These are phyloP conservation scores for Amanita subjunquillea DNA, from an alignment of 768 basidiomycete species.

Conservation along the genomic window DNA sequence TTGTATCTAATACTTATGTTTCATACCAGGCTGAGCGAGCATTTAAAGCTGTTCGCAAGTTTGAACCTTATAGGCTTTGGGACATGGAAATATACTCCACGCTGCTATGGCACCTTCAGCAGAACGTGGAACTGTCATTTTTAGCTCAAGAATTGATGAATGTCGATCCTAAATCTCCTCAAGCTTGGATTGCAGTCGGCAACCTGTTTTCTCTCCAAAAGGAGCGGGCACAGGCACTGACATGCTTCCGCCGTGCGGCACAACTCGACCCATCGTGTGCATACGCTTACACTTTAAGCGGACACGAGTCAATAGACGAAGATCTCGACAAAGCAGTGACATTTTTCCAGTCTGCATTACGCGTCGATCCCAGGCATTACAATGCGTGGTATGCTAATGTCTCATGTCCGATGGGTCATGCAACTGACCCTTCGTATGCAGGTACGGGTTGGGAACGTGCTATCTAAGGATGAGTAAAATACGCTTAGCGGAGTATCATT, in stretches of 20 bases:
- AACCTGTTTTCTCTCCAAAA: constrained; percentile 94
- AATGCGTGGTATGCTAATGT: constrained; percentile 74
- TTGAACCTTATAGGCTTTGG: constrained; percentile 83
- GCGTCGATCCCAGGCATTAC: constrained; percentile 89
- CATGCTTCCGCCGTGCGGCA: constrained; percentile 87
- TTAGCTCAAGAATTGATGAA: constrained; percentile 87
- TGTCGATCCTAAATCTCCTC: constrained; percentile 70
- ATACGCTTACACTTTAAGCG: constrained; percentile 93
- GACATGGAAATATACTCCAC: constrained; percentile 98
- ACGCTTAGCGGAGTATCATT: constrained; percentile 93
- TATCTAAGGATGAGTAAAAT: constrained; percentile 93
- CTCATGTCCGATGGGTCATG: constrained; percentile 2
- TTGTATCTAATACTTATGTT: constrained; percentile 6
- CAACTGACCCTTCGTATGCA: constrained; percentile 26
- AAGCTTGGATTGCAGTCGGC: constrained; percentile 95
- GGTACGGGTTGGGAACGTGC: constrained; percentile 98
- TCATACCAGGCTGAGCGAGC: constrained; percentile 73
- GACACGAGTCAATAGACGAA: constrained; percentile 95
- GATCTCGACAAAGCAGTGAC: constrained; percentile 86
- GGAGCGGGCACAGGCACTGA: constrained; percentile 86
- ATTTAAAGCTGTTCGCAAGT: constrained; percentile 68
- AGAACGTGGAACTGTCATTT: constrained; percentile 77
- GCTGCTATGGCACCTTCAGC: constrained; percentile 88
- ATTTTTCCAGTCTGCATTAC: constrained; percentile 87
- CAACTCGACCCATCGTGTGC: constrained; percentile 86